Evolutionary conservation across 2,329 filamentous ascomycete genomes (phyloP).

Genomic region (Aspergillus intermedius): DNA sequence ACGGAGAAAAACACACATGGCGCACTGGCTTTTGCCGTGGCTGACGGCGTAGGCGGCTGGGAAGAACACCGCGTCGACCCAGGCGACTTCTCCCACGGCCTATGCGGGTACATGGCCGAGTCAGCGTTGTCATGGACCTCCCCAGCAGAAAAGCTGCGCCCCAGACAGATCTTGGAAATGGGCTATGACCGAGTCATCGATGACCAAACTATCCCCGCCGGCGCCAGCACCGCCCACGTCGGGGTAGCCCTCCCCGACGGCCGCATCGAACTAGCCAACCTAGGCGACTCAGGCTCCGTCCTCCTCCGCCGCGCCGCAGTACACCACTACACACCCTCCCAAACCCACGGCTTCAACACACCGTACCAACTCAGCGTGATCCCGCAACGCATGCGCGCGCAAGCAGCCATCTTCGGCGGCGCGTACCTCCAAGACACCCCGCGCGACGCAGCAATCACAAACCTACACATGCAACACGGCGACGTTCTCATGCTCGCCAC

Average conservation of each 20-base stretch:
- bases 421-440: constrained; percentile 75
- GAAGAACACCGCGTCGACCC: constrained; percentile 87
- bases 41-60: constrained; percentile 95
- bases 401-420: constrained; percentile 78
- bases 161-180: constrained; percentile 67
- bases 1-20: constrained; percentile 44
- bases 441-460: constrained; percentile 71
- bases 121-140: constrained; percentile 56
- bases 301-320: constrained; percentile 81
- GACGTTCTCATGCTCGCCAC: constrained; percentile 92
- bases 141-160: constrained; percentile 40
- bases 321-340: constrained; percentile 72
- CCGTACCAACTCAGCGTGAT: constrained; percentile 90
- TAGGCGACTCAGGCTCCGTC: constrained; percentile 91
- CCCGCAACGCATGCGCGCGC: constrained; percentile 68
- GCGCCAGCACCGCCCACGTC: constrained; percentile 89
- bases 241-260: constrained; percentile 69
- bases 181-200: constrained; percentile 77
- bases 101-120: constrained; percentile 89
- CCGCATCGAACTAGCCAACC: constrained; percentile 77
- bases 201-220: constrained; percentile 67
- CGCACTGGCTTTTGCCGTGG: constrained; percentile 72
- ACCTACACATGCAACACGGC: constrained; percentile 73
- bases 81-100: constrained; percentile 86
- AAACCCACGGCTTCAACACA: constrained; percentile 97